Base-by-base conservation (phyloP, 306 rosid genomes). In the Rubus parviflorus region DNA sequence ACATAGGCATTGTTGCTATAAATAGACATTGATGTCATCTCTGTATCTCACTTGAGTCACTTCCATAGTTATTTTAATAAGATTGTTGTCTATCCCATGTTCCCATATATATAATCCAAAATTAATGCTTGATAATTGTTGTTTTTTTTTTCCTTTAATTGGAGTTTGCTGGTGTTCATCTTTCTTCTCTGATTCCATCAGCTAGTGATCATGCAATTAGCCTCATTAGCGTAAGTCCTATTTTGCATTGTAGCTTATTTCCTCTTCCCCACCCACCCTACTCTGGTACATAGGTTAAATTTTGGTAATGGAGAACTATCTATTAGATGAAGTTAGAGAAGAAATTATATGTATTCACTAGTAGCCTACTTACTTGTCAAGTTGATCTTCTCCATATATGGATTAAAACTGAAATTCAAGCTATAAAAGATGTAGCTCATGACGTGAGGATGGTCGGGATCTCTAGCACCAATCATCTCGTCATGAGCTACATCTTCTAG, bases 101-200 rank as follows among this genome's bases (percentile, higher is more conserved):
- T 25, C 65, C n/a, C n/a, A n/a, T n/a, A n/a, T n/a, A n/a, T n/a
- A n/a, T n/a, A n/a, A n/a, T n/a, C n/a, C n/a, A n/a, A n/a, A n/a
- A n/a, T n/a, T n/a, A n/a, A n/a, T n/a, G n/a, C n/a, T n/a, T n/a
- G n/a, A n/a, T n/a, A n/a, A n/a, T n/a, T n/a, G n/a, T n/a, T n/a
- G n/a, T n/a, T n/a, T n/a, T n/a, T n/a, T n/a, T n/a, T 25, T 52
- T 61, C n/a, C 13, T 37, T 61, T 35, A 17, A 68, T 81, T 79
- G 79, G 86, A 95, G 97, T 80, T 81, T 68, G 77, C 90, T n/a
- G 97, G 97, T 49, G 89, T 89, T 46, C 82, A 89, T 81, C 98
- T 95, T 73, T 87, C 97, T 79, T 80, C 70, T 15, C 43, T 88
- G 81, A 82, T 95, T 74, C 96, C 96, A 51, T 84, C 97, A 30